Evolutionary conservation across 1,139 yeast species (phyloP), one percentile per base, ranked within the genome.

Genomic region (Kurtzmaniella natalensis): DNA sequence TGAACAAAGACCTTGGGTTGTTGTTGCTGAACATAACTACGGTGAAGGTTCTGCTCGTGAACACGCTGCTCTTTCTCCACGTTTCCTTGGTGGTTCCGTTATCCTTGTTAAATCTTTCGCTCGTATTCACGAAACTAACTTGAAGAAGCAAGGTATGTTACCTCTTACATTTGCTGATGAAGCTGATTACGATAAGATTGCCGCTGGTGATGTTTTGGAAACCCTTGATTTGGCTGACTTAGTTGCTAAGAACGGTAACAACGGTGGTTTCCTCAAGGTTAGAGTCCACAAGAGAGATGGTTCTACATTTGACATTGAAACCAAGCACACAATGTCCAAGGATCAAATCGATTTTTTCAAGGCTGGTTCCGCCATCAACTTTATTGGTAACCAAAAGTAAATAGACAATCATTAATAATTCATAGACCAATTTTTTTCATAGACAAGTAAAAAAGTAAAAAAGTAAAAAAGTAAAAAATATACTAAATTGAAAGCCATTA

Each of bases 31-130:
- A 57, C 96, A 92, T 57, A 92, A 92, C 65, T 92, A 89, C 52
- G 98, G 98, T 61, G 98, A 92, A 70, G 98, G 98, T 45, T 87
- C 96, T 37, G 96, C 98, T 17, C 84, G 98, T 72, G 98, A 92
- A 59, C 98, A 92, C 55, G 98, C 98, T 35, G 98, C 98, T 5
- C 70, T 92, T 53, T 86, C 94, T 27, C 98, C 98, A 42, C 75
- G 94, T 59, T 92, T 84, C 69, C 71, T 92, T 36, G 96, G 96
- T 42, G 98, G 97, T 40, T 67, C 82, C 37, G 76, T 88, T 45
- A 83, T 92, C 44, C 69, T 92, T 43, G 95, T 88, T 50, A 92
- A 92, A 65, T 88, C 96, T 9, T 92, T 92, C 67, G 98, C 98
- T 28, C 83, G 98, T 71, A 92, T 92, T 52, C 76, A 70, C 46